A percentile compares a stretch with the other conserved stretches of the same genome.
These are phyloP conservation scores for Cornus controversa DNA, from an alignment of 148 eudicot species.

Conservation along the genomic window DNA sequence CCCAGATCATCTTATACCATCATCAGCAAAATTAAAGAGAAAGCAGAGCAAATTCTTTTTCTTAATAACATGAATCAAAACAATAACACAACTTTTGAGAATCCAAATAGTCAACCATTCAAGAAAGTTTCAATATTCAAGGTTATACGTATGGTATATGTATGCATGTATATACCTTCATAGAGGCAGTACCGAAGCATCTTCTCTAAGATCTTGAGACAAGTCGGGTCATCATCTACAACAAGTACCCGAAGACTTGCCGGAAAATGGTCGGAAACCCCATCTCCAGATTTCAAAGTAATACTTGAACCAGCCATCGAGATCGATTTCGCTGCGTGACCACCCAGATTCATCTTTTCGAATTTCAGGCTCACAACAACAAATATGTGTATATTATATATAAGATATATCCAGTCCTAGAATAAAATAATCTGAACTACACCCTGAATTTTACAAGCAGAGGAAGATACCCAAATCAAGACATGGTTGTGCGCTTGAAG, in stretches of 20 bases:
- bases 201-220: constrained; percentile 85
- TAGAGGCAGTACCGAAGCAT: constrained; percentile 82
- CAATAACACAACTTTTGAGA: neutral
- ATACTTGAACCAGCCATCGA: constrained; percentile 39
- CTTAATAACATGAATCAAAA: neutral
- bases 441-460: neutral
- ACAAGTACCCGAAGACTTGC: constrained; percentile 88
- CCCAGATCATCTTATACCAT: neutral
- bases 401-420: too few relatives aligned
- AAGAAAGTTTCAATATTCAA: neutral
- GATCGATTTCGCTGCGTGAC: constrained; percentile 51
- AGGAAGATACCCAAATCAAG: constrained; percentile 1
- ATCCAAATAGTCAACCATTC: neutral
- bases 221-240: constrained; percentile 96
- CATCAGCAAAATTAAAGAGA: neutral
- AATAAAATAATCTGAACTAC: neutral
- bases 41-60: neutral
- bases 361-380: constrained; percentile 22
- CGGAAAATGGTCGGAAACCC: constrained; percentile 67
- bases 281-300: constrained; percentile 52
- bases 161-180: constrained; percentile 49
- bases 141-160: neutral
- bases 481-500: constrained; percentile 17
- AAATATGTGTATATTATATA: neutral
- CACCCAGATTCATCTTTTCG: constrained; percentile 67